Percentiles rank a stretch among this genome's conserved stretches.
phyloP scores from a whole-genome alignment of 495 filamentous ascomycete genomes.

The Aspergillus hancockii region DNA sequence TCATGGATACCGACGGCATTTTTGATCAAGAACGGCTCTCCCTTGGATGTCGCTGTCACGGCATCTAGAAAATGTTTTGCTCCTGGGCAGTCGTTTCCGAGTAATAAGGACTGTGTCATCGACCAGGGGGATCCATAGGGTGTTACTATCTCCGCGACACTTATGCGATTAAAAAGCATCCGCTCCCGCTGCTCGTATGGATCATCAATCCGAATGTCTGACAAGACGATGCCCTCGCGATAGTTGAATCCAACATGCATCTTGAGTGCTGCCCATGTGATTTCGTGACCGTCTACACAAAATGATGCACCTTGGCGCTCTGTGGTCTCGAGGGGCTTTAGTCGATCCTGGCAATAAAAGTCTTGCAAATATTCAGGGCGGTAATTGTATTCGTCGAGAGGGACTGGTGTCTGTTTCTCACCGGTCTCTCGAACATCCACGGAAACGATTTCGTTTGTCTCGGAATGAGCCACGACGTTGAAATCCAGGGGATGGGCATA shows the following conservation, averaged over 20 bases:
- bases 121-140: slow-evolving; percentile 74
- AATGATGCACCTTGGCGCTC: slow-evolving; percentile 41
- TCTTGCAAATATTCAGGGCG: neutral
- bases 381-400: neutral
- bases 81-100: slow-evolving; percentile 73
- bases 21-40: slow-evolving; percentile 59
- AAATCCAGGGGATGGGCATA: slow-evolving; percentile 43
- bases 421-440: slow-evolving; percentile 41
- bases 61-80: slow-evolving; percentile 73
- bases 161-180: slow-evolving; percentile 61
- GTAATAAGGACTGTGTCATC: slow-evolving; percentile 72
- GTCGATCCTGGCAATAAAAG: neutral
- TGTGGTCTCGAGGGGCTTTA: slow-evolving; percentile 18
- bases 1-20: slow-evolving; percentile 83
- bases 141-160: slow-evolving; percentile 75
- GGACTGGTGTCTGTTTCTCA: neutral
- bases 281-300: slow-evolving; percentile 36
- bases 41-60: slow-evolving; percentile 54
- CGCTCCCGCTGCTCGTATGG: slow-evolving; percentile 61
- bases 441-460: slow-evolving; percentile 89
- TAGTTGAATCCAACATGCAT: slow-evolving; percentile 70
- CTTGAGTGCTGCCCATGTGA: slow-evolving; percentile 40
- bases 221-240: slow-evolving; percentile 67
- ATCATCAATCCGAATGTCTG: slow-evolving; percentile 52
- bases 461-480: slow-evolving; percentile 53